Conservation (phyloP, 2,329 filamentous ascomycete genomes). For the Penicillium sp. region DNA sequence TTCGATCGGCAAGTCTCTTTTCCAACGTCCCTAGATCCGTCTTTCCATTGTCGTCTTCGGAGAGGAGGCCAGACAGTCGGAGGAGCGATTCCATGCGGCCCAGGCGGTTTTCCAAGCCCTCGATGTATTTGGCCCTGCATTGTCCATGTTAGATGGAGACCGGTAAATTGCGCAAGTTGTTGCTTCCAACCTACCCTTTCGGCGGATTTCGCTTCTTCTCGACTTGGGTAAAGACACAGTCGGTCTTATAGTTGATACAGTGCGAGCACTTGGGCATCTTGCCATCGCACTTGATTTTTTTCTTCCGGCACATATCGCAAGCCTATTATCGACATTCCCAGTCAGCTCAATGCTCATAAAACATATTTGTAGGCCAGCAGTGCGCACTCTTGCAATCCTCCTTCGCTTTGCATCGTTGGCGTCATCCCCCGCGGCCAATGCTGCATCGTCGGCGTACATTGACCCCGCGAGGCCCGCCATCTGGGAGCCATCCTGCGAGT, state of each 20-base stretch:
- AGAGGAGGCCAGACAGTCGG: conserved; percentile 80
- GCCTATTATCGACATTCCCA: conserved; percentile 56
- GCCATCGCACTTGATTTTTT: conserved; percentile 94
- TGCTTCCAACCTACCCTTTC: conserved; percentile 70
- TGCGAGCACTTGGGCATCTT: conserved; percentile 94
- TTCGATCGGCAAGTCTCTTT: conserved; percentile 65
- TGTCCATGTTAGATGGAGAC: conserved; percentile 17
- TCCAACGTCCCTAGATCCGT: conserved; percentile 88
- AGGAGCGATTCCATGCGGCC: conserved; percentile 95
- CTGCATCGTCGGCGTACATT: conserved; percentile 49
- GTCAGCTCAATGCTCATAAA: conserved; percentile 3
- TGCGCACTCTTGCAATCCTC: conserved; percentile 78
- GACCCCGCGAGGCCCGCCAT: conserved; percentile 52
- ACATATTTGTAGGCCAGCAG: neutral
- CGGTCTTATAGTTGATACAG: conserved; percentile 96
- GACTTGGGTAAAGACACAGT: conserved; percentile 95
- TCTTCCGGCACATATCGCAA: conserved; percentile 94
- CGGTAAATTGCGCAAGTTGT: neutral
- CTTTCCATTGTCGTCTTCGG: conserved; percentile 79
- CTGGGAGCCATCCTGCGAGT: conserved; percentile 62
- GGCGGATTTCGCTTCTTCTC: conserved; percentile 98
- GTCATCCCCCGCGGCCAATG: conserved; percentile 50
- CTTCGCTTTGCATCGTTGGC: conserved; percentile 83
- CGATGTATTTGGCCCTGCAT: conserved; percentile 89
- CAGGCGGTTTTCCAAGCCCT: conserved; percentile 90